Percentiles rank a stretch among this genome's conserved stretches.
phyloP scores from a whole-genome alignment of 176 grass and related monocot genomes.

The Leersia perrieri region DNA sequence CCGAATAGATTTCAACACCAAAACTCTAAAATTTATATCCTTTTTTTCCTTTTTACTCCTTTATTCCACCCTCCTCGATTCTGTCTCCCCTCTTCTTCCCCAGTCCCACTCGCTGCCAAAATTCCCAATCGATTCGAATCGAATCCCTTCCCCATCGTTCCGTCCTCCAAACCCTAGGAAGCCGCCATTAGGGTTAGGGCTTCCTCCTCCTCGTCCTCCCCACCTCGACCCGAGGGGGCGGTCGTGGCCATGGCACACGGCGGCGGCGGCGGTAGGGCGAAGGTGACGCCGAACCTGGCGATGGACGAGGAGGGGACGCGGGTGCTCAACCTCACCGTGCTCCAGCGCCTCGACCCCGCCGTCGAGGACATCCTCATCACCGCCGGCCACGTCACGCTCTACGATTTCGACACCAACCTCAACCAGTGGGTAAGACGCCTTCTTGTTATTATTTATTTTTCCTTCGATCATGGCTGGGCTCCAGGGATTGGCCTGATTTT shows the following conservation, averaged over 20 bases:
- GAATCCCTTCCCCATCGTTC: background rate
- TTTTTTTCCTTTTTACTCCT: background rate
- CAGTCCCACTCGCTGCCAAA: background rate
- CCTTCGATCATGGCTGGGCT: background rate
- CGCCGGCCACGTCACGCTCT: slow-evolving; percentile 61
- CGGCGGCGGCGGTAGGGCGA: slow-evolving; percentile 33
- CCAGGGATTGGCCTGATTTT: background rate
- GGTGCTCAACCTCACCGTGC: slow-evolving; percentile 59
- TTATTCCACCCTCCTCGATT: background rate
- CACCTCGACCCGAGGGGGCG: background rate
- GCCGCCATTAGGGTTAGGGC: background rate
- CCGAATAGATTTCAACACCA: background rate
- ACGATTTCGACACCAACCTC: slow-evolving; percentile 56
- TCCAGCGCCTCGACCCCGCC: slow-evolving; percentile 57
- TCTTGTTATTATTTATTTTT: background rate
- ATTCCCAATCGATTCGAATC: background rate
- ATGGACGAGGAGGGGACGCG: slow-evolving; percentile 54
- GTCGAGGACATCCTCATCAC: slow-evolving; percentile 67
- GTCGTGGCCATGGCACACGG: slow-evolving; percentile 41
- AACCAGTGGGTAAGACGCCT: slow-evolving; percentile 53
- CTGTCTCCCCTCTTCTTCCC: background rate
- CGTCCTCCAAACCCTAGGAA: slow-evolving; percentile 26
- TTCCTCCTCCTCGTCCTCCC: background rate
- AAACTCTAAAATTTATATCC: background rate
- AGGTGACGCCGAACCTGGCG: slow-evolving; percentile 53